Percentiles rank a stretch among this genome's conserved stretches.
Evolutionary conservation across 2,329 filamentous ascomycete species (phyloP).

Genomic region (Fusarium nanum): DNA sequence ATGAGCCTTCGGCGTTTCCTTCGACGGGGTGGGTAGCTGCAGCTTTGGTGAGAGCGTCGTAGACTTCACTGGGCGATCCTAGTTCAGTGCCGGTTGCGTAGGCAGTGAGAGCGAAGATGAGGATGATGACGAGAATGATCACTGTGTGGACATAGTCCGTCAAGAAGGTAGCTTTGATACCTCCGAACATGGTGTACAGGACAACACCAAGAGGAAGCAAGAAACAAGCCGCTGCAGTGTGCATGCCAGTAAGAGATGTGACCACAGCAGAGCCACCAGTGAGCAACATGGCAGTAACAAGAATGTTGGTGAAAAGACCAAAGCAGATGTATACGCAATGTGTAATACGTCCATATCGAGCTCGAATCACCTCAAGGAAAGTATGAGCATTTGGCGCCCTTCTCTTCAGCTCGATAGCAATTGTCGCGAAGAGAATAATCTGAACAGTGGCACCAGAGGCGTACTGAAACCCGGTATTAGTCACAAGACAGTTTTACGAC

Average conservation of each 20-base stretch:
- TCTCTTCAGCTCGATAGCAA: conserved; percentile 90
- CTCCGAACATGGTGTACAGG: conserved; percentile 77
- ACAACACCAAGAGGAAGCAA: conserved; percentile 80
- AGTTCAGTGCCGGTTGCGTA: conserved; percentile 79
- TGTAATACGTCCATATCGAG: conserved; percentile 74
- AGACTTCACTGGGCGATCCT: conserved; percentile 81
- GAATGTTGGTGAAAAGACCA: conserved; percentile 84
- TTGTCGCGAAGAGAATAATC: conserved; percentile 88
- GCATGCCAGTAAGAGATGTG: conserved; percentile 56
- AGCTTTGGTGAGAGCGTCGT: conserved; percentile 79
- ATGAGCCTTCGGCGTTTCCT: conserved; percentile 84
- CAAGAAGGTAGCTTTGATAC: conserved; percentile 88
- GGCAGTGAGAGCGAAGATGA: conserved; percentile 84
- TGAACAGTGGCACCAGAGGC: conserved; percentile 79
- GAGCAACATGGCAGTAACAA: conserved; percentile 90
- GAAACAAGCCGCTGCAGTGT: conserved; percentile 84
- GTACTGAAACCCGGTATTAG: conserved; percentile 51
- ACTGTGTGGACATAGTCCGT: conserved; percentile 87
- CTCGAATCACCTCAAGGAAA: conserved; percentile 84
- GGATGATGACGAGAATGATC: conserved; percentile 85
- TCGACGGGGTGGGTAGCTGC: conserved; percentile 77
- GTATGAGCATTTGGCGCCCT: conserved; percentile 88
- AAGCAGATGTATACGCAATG: conserved; percentile 87
- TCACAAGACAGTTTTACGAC: no score
- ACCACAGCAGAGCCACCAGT: conserved; percentile 78